phyloP scores from a whole-genome alignment of 1,139 yeast species.

The Candida buenavistaensis region DNA sequence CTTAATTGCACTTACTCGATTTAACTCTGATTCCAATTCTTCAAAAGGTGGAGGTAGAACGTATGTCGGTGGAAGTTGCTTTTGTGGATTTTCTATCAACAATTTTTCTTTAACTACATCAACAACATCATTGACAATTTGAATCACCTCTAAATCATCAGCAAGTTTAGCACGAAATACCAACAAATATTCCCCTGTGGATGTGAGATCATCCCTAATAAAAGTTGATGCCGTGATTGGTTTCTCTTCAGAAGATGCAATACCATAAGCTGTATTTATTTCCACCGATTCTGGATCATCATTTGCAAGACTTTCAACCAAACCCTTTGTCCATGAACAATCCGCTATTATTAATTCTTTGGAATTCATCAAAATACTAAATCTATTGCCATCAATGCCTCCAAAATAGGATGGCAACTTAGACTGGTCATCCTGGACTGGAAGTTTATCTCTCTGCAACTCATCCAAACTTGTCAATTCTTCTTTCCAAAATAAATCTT shows the following conservation, averaged over 20 bases:
- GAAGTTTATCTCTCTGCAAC: constrained; percentile 17
- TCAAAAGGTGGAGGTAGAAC: constrained; percentile 54
- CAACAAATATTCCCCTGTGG: constrained; percentile 27
- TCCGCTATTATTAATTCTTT: constrained; percentile 13
- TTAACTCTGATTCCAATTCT: constrained; percentile 43
- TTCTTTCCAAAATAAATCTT: constrained; percentile 14
- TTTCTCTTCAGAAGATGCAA: constrained; percentile 10
- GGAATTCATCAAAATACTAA: constrained; percentile 11
- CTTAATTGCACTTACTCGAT: constrained; percentile 1
- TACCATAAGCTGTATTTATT: constrained; percentile 9
- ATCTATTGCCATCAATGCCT: constrained; percentile 10
- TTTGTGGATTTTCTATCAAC: background rate
- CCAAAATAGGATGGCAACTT: constrained; percentile 8
- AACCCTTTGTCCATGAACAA: constrained; percentile 14
- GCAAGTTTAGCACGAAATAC: constrained; percentile 11
- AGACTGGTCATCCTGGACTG: constrained; percentile 1
- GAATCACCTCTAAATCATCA: constrained; percentile 16
- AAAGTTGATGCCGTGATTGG: constrained; percentile 16
- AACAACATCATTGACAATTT: constrained; percentile 7
- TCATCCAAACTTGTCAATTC: constrained; percentile 16
- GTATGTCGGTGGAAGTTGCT: background rate
- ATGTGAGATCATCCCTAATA: constrained; percentile 25
- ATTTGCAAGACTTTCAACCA: constrained; percentile 7
- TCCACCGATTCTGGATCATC: constrained; percentile 4
- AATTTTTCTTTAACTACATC: background rate